A percentile compares a stretch with the other conserved stretches of the same genome.
phyloP scores from a whole-genome alignment of 2,329 filamentous ascomycete genomes.

The Pestalotiopsis sp. region DNA sequence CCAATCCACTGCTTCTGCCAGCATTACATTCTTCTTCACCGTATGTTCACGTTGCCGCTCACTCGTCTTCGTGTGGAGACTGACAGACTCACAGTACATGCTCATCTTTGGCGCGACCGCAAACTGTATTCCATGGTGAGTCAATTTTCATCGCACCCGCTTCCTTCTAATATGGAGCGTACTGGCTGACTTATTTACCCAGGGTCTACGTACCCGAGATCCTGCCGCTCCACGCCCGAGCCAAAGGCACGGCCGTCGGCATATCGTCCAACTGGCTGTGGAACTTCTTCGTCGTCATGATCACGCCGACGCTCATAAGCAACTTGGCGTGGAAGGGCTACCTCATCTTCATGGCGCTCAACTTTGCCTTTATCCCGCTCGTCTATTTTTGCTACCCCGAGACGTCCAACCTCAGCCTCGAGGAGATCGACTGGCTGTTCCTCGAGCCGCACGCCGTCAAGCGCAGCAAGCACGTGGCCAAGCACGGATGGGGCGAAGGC shows the following conservation, averaged over 20 bases:
- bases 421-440: slow-evolving; percentile 56
- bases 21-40: slow-evolving; percentile 40
- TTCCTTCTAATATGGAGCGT: slow-evolving; percentile 18
- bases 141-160: slow-evolving; percentile 33
- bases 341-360: slow-evolving; percentile 53
- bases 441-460: slow-evolving; percentile 18
- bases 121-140: slow-evolving; percentile 36
- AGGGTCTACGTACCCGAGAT: slow-evolving; percentile 42
- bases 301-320: slow-evolving; percentile 52
- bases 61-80: slow-evolving; percentile 13
- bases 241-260: slow-evolving; percentile 35
- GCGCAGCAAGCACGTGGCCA: slow-evolving; percentile 3
- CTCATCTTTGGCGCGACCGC: slow-evolving; percentile 33
- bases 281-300: slow-evolving; percentile 37
- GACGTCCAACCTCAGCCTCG: slow-evolving; percentile 50
- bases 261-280: slow-evolving; percentile 39
- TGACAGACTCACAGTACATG: slow-evolving; percentile 29
- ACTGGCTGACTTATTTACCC: slow-evolving; percentile 32
- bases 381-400: slow-evolving; percentile 55
- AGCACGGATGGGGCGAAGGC: slow-evolving; percentile 7
- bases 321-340: slow-evolving; percentile 54
- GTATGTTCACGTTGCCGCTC: too few relatives aligned
- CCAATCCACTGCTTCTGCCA: slow-evolving; percentile 22
- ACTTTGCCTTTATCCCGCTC: slow-evolving; percentile 45
- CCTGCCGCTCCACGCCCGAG: slow-evolving; percentile 34